Evolutionary conservation across 306 rosid genomes (phyloP).

Genomic region (Dryas drummondii): DNA sequence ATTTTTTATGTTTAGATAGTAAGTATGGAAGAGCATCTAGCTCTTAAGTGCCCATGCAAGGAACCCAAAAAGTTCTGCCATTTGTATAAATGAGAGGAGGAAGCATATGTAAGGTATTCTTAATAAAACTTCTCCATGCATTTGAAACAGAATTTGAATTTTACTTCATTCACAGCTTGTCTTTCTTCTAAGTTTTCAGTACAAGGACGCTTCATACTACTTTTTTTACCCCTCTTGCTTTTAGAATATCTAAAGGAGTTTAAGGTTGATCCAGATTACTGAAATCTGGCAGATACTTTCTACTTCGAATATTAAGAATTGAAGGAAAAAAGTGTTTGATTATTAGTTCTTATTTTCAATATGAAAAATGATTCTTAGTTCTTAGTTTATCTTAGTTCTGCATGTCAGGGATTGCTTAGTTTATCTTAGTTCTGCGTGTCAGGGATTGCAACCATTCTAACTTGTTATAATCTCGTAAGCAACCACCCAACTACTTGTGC

Average conservation of each 20-base stretch:
- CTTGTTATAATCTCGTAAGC: neutral
- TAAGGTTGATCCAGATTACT: too few species aligned
- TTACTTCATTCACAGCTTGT: neutral
- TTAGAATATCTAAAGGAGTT: neutral
- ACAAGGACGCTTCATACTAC: too few species aligned
- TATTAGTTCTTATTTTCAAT: too few species aligned
- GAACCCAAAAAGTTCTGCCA: neutral
- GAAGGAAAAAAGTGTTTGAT: neutral
- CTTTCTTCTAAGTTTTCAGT: too few species aligned
- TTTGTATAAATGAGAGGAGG: neutral
- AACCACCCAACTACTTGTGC: neutral
- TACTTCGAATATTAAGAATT: neutral
- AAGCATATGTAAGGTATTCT: neutral
- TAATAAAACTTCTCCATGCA: neutral
- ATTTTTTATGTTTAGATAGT: neutral
- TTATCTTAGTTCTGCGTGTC: too few species aligned
- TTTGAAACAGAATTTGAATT: neutral
- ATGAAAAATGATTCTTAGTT: too few species aligned
- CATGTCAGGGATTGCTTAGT: neutral
- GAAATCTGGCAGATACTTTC: neutral
- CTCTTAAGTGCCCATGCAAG: neutral
- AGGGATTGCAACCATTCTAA: neutral
- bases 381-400: too few species aligned
- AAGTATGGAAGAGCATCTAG: neutral
- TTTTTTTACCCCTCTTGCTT: neutral